A percentile compares a stretch with the other conserved stretches of the same genome.
phyloP scores from a whole-genome alignment of 2,329 filamentous ascomycete species.

The Nigrospora sphaerica region DNA sequence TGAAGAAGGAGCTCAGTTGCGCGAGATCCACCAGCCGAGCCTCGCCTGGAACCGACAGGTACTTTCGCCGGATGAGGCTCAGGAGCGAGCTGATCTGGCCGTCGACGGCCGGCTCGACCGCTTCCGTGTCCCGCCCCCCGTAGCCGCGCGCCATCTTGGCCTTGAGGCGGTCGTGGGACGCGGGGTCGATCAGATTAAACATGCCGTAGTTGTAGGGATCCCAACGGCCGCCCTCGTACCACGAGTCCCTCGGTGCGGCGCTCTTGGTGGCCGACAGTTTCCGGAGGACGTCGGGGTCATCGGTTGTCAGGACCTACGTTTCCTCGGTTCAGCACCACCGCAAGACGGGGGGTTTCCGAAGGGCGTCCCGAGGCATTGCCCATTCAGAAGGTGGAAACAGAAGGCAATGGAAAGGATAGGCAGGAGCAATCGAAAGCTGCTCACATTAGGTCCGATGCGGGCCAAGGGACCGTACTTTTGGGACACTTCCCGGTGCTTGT shows the following conservation, averaged over 20 bases:
- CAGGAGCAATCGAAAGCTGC: no score
- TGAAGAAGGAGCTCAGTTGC: constrained; percentile 9
- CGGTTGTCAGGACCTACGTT: constrained; percentile 21
- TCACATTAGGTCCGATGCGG: constrained; percentile 28
- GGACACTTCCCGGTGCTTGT: constrained; percentile 7
- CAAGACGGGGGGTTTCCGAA: no score
- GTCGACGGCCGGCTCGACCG: background rate
- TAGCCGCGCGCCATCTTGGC: constrained; percentile 26
- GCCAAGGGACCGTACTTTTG: constrained; percentile 20
- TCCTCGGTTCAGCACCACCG: no score
- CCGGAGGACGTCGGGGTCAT: constrained; percentile 27
- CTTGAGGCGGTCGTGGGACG: constrained; percentile 28
- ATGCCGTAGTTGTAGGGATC: constrained; percentile 45
- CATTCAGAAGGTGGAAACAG: no score
- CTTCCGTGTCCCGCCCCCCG: background rate
- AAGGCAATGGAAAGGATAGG: no score
- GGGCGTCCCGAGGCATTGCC: no score
- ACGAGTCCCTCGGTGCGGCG: constrained; percentile 26
- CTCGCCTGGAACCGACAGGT: background rate
- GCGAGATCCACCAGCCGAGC: constrained; percentile 10
- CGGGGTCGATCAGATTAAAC: constrained; percentile 36
- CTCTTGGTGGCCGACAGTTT: constrained; percentile 27
- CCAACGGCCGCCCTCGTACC: constrained; percentile 41
- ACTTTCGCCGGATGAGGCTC: background rate
- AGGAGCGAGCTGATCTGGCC: constrained; percentile 1